Evolutionary conservation across 2,329 filamentous ascomycete species (phyloP).

Genomic region (Capronia americana): DNA sequence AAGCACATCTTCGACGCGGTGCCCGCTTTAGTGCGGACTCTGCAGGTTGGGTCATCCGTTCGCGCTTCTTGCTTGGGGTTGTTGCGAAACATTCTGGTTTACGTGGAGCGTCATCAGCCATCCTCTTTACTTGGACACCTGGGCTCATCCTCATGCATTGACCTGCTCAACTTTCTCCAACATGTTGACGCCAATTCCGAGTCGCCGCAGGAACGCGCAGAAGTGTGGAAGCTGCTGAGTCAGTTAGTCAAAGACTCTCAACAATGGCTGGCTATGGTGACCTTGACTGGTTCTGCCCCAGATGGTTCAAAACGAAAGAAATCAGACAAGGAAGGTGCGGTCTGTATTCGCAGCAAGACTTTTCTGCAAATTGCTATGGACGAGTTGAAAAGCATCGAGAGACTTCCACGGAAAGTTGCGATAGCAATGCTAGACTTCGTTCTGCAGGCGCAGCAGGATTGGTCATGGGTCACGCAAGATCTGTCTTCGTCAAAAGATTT

Average conservation of each 20-base stretch:
- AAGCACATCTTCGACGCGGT: conserved; percentile 80
- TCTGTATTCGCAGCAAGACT: conserved; percentile 60
- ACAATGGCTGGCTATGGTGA: conserved; percentile 93
- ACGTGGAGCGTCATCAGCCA: conserved; percentile 27
- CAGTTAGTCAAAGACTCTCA: conserved; percentile 87
- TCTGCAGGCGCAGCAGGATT: conserved; percentile 86
- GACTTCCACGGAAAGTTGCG: conserved; percentile 69
- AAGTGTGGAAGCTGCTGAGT: conserved; percentile 85
- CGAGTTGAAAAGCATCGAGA: conserved; percentile 69
- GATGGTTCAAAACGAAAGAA: conserved; percentile 69
- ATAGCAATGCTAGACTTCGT: conserved; percentile 85
- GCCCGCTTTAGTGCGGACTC: conserved; percentile 27
- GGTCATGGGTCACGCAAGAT: conserved; percentile 90
- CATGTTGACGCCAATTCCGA: conserved; percentile 69
- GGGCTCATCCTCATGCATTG: conserved; percentile 79
- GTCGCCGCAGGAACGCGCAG: conserved; percentile 47
- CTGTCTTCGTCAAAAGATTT: conserved; percentile 76
- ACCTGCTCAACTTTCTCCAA: conserved; percentile 80
- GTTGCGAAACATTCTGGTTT: conserved; percentile 23
- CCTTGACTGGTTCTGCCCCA: conserved; percentile 86
- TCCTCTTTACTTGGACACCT: conserved; percentile 77
- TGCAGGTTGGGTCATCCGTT: conserved; percentile 15
- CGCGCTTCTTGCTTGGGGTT: conserved; percentile 22
- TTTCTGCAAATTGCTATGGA: conserved; percentile 77
- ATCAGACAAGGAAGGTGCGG: conserved; percentile 51